Conservation (phyloP, 768 basidiomycete species). For the Pisolithus orientalis region DNA sequence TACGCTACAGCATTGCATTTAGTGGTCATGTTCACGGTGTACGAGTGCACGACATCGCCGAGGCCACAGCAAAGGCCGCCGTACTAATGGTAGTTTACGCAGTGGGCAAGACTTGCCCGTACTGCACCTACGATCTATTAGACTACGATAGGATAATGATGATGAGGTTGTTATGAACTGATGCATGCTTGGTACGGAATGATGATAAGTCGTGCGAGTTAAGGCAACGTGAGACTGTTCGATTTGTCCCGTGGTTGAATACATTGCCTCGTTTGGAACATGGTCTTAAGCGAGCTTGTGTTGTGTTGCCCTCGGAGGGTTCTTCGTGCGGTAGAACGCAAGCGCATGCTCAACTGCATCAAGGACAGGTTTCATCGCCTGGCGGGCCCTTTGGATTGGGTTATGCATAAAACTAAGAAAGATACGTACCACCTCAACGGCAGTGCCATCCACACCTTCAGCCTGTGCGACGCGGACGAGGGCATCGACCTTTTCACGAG, state of each 20-base stretch:
- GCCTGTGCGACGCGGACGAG: conserved; percentile 59
- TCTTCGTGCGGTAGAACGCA: conserved; percentile 45
- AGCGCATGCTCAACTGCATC: conserved; percentile 71
- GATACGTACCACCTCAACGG: conserved; percentile 58
- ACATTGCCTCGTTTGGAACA: too few relatives aligned
- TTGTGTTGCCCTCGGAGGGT: conserved; percentile 1
- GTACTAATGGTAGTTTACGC: conserved; percentile 10
- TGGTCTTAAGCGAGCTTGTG: background rate
- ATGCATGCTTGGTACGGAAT: background rate
- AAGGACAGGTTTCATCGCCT: conserved; percentile 76
- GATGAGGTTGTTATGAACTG: background rate
- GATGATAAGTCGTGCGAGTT: background rate
- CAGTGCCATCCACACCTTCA: conserved; percentile 54
- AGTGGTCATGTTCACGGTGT: conserved; percentile 74
- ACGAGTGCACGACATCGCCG: conserved; percentile 59
- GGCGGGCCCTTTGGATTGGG: conserved; percentile 1
- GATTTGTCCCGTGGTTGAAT: too few relatives aligned
- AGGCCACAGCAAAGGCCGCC: conserved; percentile 45
- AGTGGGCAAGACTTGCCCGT: background rate
- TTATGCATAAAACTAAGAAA: background rate
- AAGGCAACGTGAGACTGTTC: too few relatives aligned
- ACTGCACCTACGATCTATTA: background rate
- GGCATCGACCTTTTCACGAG: conserved; percentile 74
- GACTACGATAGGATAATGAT: background rate
- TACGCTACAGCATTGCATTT: conserved; percentile 80